phyloP scores from a whole-genome alignment of 2,329 filamentous ascomycete genomes.

The Pestalotiopsis sp. region DNA sequence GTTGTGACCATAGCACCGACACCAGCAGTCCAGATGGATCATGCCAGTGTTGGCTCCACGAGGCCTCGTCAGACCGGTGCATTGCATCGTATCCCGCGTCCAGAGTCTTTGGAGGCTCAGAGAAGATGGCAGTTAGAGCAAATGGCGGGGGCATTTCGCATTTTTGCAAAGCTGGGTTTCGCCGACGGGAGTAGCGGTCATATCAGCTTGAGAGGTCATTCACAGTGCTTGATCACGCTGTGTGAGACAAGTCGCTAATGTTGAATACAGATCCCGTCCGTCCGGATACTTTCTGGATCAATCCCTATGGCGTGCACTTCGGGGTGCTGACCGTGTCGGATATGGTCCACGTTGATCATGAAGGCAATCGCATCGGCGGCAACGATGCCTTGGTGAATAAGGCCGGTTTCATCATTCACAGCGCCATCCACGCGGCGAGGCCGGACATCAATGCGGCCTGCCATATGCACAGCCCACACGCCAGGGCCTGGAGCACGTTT shows the following conservation, averaged over 20 bases:
- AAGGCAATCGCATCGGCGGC: constrained; percentile 61
- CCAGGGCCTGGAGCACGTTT: constrained; percentile 59
- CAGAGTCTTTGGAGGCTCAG: constrained; percentile 10
- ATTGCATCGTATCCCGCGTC: constrained; percentile 11
- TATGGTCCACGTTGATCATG: constrained; percentile 62
- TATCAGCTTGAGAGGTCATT: constrained; percentile 36
- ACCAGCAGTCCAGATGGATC: not conserved
- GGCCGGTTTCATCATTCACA: constrained; percentile 61
- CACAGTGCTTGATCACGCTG: not conserved
- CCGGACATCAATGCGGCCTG: constrained; percentile 59
- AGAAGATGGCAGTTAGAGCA: constrained; percentile 35
- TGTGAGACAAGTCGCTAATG: not conserved
- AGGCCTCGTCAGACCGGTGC: not conserved
- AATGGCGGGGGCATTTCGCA: constrained; percentile 59
- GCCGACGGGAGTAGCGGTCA: constrained; percentile 64
- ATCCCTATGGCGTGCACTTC: constrained; percentile 64
- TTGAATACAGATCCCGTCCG: constrained; percentile 53
- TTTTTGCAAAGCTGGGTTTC: constrained; percentile 60
- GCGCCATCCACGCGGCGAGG: constrained; percentile 55
- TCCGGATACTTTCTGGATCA: constrained; percentile 65
- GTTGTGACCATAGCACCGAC: not conserved
- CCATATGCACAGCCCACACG: constrained; percentile 57
- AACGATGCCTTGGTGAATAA: constrained; percentile 58
- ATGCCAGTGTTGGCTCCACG: not conserved
- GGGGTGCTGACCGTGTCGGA: constrained; percentile 61